These are phyloP conservation scores for Malania oleifera DNA, from an alignment of 164 flowering plant genomes.

Conservation along the genomic window DNA sequence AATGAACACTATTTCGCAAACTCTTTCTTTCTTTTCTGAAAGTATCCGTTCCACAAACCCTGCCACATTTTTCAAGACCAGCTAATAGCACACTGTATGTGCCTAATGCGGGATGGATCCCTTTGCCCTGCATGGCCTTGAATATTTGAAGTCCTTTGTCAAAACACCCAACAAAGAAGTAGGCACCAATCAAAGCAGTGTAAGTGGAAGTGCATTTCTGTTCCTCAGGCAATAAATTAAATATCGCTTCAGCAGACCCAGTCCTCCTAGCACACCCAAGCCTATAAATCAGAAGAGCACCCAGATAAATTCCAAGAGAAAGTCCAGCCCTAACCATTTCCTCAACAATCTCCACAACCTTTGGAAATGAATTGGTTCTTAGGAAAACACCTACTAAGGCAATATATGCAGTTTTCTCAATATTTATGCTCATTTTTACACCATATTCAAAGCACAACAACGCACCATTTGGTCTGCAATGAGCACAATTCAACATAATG, in stretches of 20 bases:
- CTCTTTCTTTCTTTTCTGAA: constrained; percentile 50
- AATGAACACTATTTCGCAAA: constrained; percentile 16
- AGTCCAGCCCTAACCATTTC: constrained; percentile 46
- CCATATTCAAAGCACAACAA: constrained; percentile 54
- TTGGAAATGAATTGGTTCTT: constrained; percentile 35
- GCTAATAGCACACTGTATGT: constrained; percentile 53
- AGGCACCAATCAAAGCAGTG: constrained; percentile 67
- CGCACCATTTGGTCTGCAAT: constrained; percentile 43
- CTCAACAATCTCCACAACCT: constrained; percentile 44
- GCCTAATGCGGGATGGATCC: constrained; percentile 44
- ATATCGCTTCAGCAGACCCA: constrained; percentile 45
- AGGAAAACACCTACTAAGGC: constrained; percentile 49
- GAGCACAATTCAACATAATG: constrained; percentile 40
- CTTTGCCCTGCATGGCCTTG: constrained; percentile 43
- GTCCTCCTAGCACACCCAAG: constrained; percentile 56
- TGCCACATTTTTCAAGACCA: constrained; percentile 56
- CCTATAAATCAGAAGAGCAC: constrained; percentile 50
- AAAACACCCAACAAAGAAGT: constrained; percentile 43
- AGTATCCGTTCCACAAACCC: constrained; percentile 32
- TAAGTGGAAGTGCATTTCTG: constrained; percentile 49
- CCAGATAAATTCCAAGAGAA: constrained; percentile 46
- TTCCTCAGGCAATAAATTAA: constrained; percentile 48
- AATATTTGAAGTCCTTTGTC: constrained; percentile 60
- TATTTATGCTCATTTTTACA: constrained; percentile 29
- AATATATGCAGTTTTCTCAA: constrained; percentile 52